Conservation (phyloP, 306 rosid genomes). For the Citrullus mucosospermus region DNA sequence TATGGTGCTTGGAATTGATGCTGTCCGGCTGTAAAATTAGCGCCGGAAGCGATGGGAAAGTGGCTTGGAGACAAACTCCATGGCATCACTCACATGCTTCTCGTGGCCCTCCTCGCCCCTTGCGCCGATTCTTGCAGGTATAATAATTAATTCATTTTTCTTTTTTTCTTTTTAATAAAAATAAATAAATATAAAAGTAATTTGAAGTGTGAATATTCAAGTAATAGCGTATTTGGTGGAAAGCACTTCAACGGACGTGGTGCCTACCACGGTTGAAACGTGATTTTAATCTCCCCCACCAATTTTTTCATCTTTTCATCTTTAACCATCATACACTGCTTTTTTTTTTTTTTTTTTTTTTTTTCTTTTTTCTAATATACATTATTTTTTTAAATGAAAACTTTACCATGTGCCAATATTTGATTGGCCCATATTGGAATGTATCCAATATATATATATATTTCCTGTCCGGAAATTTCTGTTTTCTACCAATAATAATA, state of each 20-base stretch:
- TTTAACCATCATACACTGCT: background rate
- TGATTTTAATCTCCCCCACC: background rate
- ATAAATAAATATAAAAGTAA: too few species aligned
- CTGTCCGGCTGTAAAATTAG: constrained; percentile 75
- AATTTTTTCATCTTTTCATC: background rate
- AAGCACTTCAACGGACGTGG: background rate
- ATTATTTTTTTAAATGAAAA: too few species aligned
- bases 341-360: too few species aligned
- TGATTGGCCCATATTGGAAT: too few species aligned
- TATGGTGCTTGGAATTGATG: constrained; percentile 85
- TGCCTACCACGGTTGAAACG: background rate
- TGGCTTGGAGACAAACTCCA: constrained; percentile 96
- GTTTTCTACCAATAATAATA: too few species aligned
- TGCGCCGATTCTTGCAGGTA: constrained; percentile 78
- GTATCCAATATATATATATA: too few species aligned
- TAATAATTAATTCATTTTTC: background rate
- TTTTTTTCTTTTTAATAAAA: too few species aligned
- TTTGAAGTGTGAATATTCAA: background rate
- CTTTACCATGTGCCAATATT: too few species aligned
- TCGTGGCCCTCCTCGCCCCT: constrained; percentile 89
- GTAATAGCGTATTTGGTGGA: background rate
- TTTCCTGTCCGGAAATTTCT: background rate
- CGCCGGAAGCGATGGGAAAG: constrained; percentile 86
- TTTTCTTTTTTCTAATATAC: too few species aligned
- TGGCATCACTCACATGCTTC: constrained; percentile 99